Base-by-base conservation (phyloP, 2,329 filamentous ascomycete species). In the Gaeumannomyces tritici region DNA sequence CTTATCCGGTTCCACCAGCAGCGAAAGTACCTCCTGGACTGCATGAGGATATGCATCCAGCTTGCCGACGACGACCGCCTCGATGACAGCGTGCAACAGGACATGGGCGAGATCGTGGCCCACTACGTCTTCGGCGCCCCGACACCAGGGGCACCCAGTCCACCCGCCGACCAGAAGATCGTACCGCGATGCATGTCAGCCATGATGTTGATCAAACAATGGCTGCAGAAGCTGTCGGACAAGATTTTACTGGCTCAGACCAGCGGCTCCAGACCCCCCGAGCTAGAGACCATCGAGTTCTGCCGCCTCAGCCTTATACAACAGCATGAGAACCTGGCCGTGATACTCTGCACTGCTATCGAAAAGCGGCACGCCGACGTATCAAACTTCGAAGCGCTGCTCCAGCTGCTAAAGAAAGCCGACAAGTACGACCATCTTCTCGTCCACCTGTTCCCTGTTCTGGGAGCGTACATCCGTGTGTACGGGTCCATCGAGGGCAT, bases 1-100 rank as follows among this genome's bases (percentile, higher is more conserved):
- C 84, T 97, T 66, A 89, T 98, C 70, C 86, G 88, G 66, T 96
- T 96, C 74, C 93, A 99, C 74, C 87, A 93, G 69, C 87, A 90
- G 67, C 87, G 93, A 66, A 89, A 90, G 70, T 91, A 89, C 69
- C 77, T 96, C 55, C 84, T 98, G 42, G 90, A 96, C 72, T 91
- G 89, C 69, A 79, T 97, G 69, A 88, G 93, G 61, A 80, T 97
- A 33, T 82, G 96, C 62, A 79, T 96, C 64, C 85, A 89, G 69
- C 79, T 90, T 61, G 82, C 86, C 15, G 81, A 85, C 28, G 85
- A 89, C 64, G 77, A 83, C 15, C 74, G 82, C 4, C 72, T 78
- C 8, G 80, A 82, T 51, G 75, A 80, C 24, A 76, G 79, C 60
- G 73, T 81, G 21, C 77, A 81, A 62, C 78, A 79, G 56, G 70